Base-by-base conservation (phyloP, 495 filamentous ascomycete genomes). In the Xylaria bambusicola region DNA sequence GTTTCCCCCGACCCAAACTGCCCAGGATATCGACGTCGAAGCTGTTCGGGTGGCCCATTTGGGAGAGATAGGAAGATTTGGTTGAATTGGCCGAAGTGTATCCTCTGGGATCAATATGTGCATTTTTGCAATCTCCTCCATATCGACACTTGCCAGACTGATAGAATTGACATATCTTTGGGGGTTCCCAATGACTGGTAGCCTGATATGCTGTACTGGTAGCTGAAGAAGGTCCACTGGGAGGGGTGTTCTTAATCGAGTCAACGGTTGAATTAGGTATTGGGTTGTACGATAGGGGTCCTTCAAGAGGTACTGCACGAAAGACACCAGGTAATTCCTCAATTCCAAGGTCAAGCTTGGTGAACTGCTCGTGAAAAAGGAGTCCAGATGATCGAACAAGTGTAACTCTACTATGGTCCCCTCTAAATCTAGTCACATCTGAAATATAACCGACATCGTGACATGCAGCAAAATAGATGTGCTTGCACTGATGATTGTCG, bases 381-480 rank as follows among this genome's bases (percentile, higher is more conserved):
- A 61, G 40, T 52, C 48, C 20, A 23, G 74, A 70, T 17, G 74
- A 69, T 62, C 77, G 77, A 41, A 88, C 66, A 13, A 87, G 75
- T 6, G 83, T 84, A 50, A 87, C 77, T 21, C 79, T 77, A 18
- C 50, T 62, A 38, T 71, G 63, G 50, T 68, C 71, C 3, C 62
- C 66, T 51, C 49, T 62, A 59, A 82, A 82, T 3, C 77, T 80
- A 1, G 78, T 80, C 13, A 89, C 62, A 36, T 83, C 70, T 13
- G 80, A 77, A 17, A 82, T 69, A 69, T 87, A 88, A 33, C 80
- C 80, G 13, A 74, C 75, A 58, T 89, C 84, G 54, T 88, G 84
- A 60, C 85, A 88, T 35, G 79, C 81, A 7, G 82, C 86, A 52
- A 86, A 85, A 63, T 84, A 82, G 35, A 89, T 84, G 69, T 88